Percentiles rank a stretch among this genome's conserved stretches.
Conservation (phyloP, 192 early-diverging fungal species). For the Coemansia sp. region DNA sequence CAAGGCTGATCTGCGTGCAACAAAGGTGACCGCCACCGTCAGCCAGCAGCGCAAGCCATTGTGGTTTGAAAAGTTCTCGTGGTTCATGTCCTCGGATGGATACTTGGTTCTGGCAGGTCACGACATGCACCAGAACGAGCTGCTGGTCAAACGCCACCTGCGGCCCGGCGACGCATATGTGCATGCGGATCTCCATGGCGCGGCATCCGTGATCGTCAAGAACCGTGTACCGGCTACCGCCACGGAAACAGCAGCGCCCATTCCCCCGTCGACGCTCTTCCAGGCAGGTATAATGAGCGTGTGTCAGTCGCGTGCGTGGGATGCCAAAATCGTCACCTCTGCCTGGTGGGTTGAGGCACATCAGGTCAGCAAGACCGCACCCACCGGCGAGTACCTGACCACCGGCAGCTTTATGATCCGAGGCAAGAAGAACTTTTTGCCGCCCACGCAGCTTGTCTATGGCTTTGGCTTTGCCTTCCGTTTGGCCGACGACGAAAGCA, state of each 20-base stretch:
- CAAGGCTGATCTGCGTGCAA: slow-evolving; percentile 69
- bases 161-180: slow-evolving; percentile 79
- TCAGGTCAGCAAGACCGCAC: slow-evolving; percentile 87
- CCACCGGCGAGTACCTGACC: slow-evolving; percentile 86
- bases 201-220: slow-evolving; percentile 86
- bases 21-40: slow-evolving; percentile 71
- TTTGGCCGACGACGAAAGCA: slow-evolving; percentile 73
- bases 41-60: slow-evolving; percentile 84
- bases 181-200: slow-evolving; percentile 90
- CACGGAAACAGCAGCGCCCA: slow-evolving; percentile 36
- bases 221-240: slow-evolving; percentile 58
- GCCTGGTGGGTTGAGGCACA: slow-evolving; percentile 92
- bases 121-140: slow-evolving; percentile 92
- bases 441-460: slow-evolving; percentile 89
- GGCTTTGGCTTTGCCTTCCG: slow-evolving; percentile 95
- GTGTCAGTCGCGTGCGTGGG: slow-evolving; percentile 93
- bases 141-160: slow-evolving; percentile 74
- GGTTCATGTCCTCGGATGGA: slow-evolving; percentile 93
- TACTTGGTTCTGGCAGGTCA: slow-evolving; percentile 89
- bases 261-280: slow-evolving; percentile 86
- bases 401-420: slow-evolving; percentile 92
- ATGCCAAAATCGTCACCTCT: slow-evolving; percentile 89
- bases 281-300: slow-evolving; percentile 97
- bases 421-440: slow-evolving; percentile 92
- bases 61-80: slow-evolving; percentile 99